Percentiles rank a stretch among this genome's conserved stretches.
Conservation (phyloP, 169 alveolate genomes). For the Plasmodium vivax region DNA sequence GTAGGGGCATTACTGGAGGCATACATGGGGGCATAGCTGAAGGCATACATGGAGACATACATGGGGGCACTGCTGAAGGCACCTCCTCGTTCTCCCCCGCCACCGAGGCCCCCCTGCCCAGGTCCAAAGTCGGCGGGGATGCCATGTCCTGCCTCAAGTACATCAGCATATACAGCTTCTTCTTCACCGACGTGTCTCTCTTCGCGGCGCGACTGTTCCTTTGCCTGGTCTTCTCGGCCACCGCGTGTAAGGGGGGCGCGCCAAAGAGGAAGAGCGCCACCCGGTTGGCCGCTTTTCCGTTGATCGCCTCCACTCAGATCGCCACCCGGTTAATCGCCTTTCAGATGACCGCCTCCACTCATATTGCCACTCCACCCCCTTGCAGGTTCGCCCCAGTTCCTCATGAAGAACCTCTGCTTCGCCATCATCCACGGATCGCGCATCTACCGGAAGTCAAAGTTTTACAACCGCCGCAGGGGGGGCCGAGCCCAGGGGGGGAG, state of each 20-base stretch:
- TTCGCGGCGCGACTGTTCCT: constrained; percentile 7
- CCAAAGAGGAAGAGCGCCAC: neutral
- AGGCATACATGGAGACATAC: neutral
- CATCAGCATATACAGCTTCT: constrained; percentile 32
- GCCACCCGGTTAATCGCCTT: neutral
- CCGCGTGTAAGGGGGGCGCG: neutral
- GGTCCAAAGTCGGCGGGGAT: constrained; percentile 57
- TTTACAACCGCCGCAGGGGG: neutral
- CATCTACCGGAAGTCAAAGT: constrained; percentile 37
- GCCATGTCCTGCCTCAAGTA: constrained; percentile 65
- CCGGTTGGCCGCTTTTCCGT: neutral
- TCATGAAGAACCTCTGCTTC: constrained; percentile 46
- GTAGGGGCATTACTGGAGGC: neutral
- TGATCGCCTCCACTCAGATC: neutral
- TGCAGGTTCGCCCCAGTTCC: constrained; percentile 10
- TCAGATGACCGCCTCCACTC: neutral
- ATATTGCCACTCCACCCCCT: neutral
- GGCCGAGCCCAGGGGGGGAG: neutral
- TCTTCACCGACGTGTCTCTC: constrained; percentile 50
- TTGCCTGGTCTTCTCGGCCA: constrained; percentile 2
- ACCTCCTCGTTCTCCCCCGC: neutral
- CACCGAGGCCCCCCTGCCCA: neutral
- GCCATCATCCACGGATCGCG: constrained; percentile 43
- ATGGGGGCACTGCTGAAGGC: neutral
- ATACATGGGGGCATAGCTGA: neutral